Conservation (phyloP, 768 basidiomycete species). For the Gymnopilus junonius region DNA sequence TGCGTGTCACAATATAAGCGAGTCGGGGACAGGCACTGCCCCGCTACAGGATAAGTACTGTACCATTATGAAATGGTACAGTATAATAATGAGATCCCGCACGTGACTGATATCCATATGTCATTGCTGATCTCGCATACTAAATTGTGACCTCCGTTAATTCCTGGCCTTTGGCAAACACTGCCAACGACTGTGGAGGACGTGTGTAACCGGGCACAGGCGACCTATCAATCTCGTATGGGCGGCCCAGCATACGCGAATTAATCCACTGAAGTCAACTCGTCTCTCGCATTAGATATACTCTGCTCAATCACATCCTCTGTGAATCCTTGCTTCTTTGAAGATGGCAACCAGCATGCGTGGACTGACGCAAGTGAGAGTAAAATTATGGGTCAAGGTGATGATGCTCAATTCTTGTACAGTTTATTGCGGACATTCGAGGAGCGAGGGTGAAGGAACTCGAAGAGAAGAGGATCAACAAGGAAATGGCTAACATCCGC, state of each 20-base stretch:
- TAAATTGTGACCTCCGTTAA: background rate
- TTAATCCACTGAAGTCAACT: background rate
- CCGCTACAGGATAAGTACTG: no score
- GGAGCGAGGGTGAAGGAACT: constrained; percentile 95
- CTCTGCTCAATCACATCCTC: background rate
- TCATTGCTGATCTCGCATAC: no score
- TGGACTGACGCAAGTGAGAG: constrained; percentile 84
- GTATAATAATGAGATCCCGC: background rate
- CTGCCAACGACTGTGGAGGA: background rate
- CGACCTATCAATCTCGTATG: background rate
- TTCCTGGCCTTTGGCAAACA: background rate
- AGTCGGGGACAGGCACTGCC: no score
- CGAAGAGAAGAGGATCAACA: constrained; percentile 98
- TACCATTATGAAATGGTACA: no score
- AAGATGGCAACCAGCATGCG: constrained; percentile 90
- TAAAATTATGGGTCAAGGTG: constrained; percentile 1
- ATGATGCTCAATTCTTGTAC: constrained; percentile 15
- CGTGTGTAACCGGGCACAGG: background rate
- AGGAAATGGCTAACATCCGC: constrained; percentile 99
- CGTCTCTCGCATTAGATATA: no score
- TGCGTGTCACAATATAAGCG: no score
- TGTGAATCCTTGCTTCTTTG: background rate
- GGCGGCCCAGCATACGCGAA: background rate
- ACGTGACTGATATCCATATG: background rate
- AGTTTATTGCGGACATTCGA: constrained; percentile 99